Conservation (phyloP, 2,329 filamentous ascomycete genomes). For the Cladosporium sp. region DNA sequence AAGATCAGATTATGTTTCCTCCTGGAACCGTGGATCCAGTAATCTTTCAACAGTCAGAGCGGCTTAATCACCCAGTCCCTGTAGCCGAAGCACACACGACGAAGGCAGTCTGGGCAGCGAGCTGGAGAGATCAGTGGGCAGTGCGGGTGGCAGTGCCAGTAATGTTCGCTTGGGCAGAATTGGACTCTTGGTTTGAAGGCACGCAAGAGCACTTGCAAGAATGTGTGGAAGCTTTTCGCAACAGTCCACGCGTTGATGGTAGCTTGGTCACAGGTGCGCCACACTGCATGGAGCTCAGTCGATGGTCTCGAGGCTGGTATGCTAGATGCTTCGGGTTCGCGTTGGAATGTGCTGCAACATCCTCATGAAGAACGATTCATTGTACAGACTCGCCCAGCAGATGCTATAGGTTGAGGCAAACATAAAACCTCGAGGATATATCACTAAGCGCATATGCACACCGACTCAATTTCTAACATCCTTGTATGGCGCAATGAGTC, state of each 20-base stretch:
- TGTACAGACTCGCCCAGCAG: too few relatives aligned
- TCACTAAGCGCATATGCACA: too few relatives aligned
- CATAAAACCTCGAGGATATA: too few relatives aligned
- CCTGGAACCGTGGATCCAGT: background rate
- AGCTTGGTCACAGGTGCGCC: background rate
- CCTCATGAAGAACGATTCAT: background rate
- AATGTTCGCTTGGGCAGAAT: constrained; percentile 1
- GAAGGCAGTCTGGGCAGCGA: background rate
- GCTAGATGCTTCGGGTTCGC: constrained; percentile 4
- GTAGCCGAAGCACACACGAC: background rate
- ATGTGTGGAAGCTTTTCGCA: background rate
- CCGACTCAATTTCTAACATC: too few relatives aligned
- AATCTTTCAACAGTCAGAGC: background rate
- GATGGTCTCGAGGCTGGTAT: constrained; percentile 8
- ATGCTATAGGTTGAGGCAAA: too few relatives aligned
- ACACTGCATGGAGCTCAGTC: constrained; percentile 6
- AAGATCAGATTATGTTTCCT: background rate
- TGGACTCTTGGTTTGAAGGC: background rate
- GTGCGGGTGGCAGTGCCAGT: background rate
- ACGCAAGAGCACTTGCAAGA: background rate
- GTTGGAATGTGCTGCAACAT: constrained; percentile 2
- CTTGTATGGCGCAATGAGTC: too few relatives aligned
- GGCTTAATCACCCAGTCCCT: background rate
- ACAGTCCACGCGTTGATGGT: background rate
- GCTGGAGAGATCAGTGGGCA: background rate